Evolutionary conservation across 345 rosid genomes (phyloP), one percentile per base, ranked within the genome.

Genomic region (Erucastrum elatum): DNA sequence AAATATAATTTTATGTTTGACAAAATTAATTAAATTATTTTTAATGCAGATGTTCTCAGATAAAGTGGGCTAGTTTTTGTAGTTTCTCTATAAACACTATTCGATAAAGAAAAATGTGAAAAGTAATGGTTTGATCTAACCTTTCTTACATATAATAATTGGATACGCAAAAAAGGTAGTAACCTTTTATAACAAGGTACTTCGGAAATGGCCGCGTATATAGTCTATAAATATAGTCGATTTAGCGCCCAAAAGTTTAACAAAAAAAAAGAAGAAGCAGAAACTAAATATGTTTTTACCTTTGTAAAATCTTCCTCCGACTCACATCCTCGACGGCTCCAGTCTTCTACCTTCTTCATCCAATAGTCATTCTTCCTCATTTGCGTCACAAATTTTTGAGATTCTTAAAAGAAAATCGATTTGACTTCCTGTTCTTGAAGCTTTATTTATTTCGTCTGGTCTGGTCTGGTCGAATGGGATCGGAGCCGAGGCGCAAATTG

Each of bases 401-500:
- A 2, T 2, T 4, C 26, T 65, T 21, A 13, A 6, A n/a, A 8
- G 66, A 51, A 26, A 26, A 4, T 16, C 12, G 13, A 8, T 58
- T n/a, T 15, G 31, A 29, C 60, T 72, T 59, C 30, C 33, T 0
- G 2, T 55, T 30, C 55, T 4, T 44, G 72, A 13, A 37, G 27
- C 56, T 66, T 26, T 11, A 6, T n/a, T 58, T 61, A 5, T 66
- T 21, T 72, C 35, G 1, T 66, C 26, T 73, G 56, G 56, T 49
- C 15, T 61, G 81, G 82, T 75, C 78, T 55, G 72, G 37, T 34
- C 37, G 1, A 8, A 85, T 77, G 87, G 83, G 81, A 64, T 79
- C 83, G 71, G 83, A 76, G 78, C 67, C 66, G 8, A 44, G 61
- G 64, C 84, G 73, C 3, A 75, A 73, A 64, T 76, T 64, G 16